Evolutionary conservation across 805 yeast genomes (phyloP).

Genomic region (Kuraishia piskuri): DNA sequence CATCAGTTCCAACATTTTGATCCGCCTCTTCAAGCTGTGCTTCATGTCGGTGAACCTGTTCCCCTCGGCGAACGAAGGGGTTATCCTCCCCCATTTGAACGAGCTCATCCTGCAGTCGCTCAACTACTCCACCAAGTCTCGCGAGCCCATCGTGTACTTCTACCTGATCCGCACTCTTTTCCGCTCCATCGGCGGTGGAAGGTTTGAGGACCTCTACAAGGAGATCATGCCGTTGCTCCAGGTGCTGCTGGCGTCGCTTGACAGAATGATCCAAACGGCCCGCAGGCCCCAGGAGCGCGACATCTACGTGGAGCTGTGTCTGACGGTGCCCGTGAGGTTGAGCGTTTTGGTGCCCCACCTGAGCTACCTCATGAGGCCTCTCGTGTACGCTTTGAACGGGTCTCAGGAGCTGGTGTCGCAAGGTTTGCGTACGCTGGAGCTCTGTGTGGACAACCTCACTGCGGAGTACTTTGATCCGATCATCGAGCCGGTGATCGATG

Average conservation of each 20-base stretch:
- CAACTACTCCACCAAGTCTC: slow-evolving; percentile 71
- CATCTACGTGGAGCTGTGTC: slow-evolving; percentile 86
- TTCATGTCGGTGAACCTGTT: slow-evolving; percentile 94
- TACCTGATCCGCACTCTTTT: slow-evolving; percentile 82
- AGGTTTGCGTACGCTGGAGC: slow-evolving; percentile 88
- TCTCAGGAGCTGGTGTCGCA: slow-evolving; percentile 88
- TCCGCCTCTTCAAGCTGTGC: slow-evolving; percentile 81
- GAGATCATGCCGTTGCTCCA: slow-evolving; percentile 90
- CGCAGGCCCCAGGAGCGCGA: slow-evolving; percentile 87
- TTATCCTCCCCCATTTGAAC: slow-evolving; percentile 80
- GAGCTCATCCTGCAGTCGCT: slow-evolving; percentile 75
- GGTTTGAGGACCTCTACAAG: slow-evolving; percentile 87
- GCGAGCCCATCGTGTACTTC: slow-evolving; percentile 87
- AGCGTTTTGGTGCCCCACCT: slow-evolving; percentile 92
- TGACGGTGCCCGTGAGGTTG: slow-evolving; percentile 91
- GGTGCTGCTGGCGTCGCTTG: slow-evolving; percentile 75
- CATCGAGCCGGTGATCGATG: slow-evolving; percentile 91
- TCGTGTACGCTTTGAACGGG: slow-evolving; percentile 85
- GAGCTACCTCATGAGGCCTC: slow-evolving; percentile 80
- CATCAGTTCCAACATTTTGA: slow-evolving; percentile 69
- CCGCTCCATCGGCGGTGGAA: slow-evolving; percentile 93
- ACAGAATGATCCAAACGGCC: slow-evolving; percentile 74
- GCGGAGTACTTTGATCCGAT: slow-evolving; percentile 97
- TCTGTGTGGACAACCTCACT: slow-evolving; percentile 92
- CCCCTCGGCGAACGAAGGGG: slow-evolving; percentile 81